Evolutionary conservation across 23 red algal species (phyloP), one percentile per base, ranked within the genome.

Genomic region (Cyanidioschyzon merolae): DNA sequence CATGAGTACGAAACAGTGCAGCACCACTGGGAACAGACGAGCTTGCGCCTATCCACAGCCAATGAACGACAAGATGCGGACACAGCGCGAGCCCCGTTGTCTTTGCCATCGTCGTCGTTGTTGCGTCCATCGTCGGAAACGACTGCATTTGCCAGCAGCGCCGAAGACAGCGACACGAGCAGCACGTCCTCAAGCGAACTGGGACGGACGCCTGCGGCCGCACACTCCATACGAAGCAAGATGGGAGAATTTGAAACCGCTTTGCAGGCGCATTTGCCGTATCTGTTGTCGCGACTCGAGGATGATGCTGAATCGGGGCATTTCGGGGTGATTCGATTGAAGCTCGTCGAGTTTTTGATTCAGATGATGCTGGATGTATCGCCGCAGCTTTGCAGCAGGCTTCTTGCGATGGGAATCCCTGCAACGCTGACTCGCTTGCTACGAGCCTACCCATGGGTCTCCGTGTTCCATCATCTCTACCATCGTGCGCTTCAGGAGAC

Each of bases 1-100:
- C 63, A 71, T 25, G 63, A 71, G 63, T 71, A 71, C 63, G 63
- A 71, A 25, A 17, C 63, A 3, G n/a, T 71, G 63, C 63, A 71
- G 63, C 63, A 27, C 12, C 45, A 54, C 12, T 54, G 45, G 45
- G 12, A 71, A 27, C 63, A 71, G 29, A 25, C 3, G 12, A 12
- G 12, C 12, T 3, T 3, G 32, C 12, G 29, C 3, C 12, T 7
- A 3, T 32, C n/a, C 29, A 27, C 2, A 32, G 16, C 63, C 3
- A 25, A 71, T 71, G 63, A 15, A 35, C 12, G 12, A 25, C 21
- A 7, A 7, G 29, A 7, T 7, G 16, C 16, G 3, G 45, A 54
- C 45, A 54, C 45, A 21, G 12, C 45, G 12, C n/a, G n/a, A n/a
- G n/a, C n/a, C n/a, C n/a, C n/a, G n/a, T n/a, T n/a, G n/a, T n/a